Evolutionary conservation across 192 early-diverging fungal genomes (phyloP).

Genomic region (Phycomyces blakesleeanus): DNA sequence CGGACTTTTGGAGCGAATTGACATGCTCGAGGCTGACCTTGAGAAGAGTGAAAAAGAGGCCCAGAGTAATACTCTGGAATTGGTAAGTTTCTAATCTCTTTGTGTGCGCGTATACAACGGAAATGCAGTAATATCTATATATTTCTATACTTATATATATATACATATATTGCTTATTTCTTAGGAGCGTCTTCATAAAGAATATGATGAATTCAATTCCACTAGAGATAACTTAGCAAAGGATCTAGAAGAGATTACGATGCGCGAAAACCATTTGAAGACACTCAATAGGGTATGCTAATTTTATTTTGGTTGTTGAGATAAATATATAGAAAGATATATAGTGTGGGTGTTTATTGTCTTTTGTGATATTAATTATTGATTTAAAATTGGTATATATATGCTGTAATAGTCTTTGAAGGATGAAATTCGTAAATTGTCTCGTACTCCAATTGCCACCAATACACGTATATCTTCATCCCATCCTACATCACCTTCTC

Average conservation of each 20-base stretch:
- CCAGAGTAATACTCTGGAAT: not conserved
- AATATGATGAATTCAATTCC: slow-evolving; percentile 45
- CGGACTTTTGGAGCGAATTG: slow-evolving; percentile 14
- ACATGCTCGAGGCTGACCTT: slow-evolving; percentile 9
- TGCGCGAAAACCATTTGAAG: slow-evolving; percentile 64
- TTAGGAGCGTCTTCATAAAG: slow-evolving; percentile 27
- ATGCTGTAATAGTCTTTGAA: slow-evolving; percentile 60
- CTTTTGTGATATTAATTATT: too few species aligned
- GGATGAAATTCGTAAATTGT: slow-evolving; percentile 73
- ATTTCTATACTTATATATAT: too few species aligned
- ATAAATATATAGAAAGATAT: too few species aligned
- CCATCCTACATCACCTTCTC: slow-evolving; percentile 1
- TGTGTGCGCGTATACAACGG: too few species aligned
- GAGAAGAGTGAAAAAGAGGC: not conserved
- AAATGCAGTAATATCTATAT: too few species aligned
- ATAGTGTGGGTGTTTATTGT: too few species aligned
- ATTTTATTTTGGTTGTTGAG: too few species aligned
- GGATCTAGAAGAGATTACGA: slow-evolving; percentile 60
- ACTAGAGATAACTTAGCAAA: slow-evolving; percentile 56
- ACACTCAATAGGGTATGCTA: slow-evolving; percentile 67
- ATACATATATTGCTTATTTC: not conserved
- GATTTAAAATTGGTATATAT: not conserved
- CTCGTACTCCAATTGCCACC: slow-evolving; percentile 30
- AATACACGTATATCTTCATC: not conserved
- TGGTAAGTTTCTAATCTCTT: not conserved